Percentiles rank a stretch among this genome's conserved stretches.
Conservation (phyloP, 352 stramenopile genomes). For the Phytophthora foliorum region DNA sequence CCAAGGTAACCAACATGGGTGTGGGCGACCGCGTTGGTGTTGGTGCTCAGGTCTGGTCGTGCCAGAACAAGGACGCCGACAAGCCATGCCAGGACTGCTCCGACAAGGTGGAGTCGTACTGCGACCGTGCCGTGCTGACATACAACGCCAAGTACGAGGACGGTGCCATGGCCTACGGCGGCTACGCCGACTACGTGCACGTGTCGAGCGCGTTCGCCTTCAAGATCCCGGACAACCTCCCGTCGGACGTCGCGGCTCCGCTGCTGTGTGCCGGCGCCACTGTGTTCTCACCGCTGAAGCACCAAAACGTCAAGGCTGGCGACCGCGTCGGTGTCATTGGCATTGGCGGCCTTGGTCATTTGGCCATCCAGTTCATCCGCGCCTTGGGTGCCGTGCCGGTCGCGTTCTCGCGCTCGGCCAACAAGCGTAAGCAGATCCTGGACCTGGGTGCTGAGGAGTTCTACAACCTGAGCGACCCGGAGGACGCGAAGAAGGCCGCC, state of each 20-base stretch:
- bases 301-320: slow-evolving; percentile 58
- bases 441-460: slow-evolving; percentile 75
- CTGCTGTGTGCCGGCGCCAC: slow-evolving; percentile 89
- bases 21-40: slow-evolving; percentile 85
- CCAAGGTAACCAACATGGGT: slow-evolving; percentile 69
- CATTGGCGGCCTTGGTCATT: slow-evolving; percentile 87
- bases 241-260: slow-evolving; percentile 53
- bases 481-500: slow-evolving; percentile 42
- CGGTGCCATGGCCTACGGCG: slow-evolving; percentile 56
- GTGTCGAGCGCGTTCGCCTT: slow-evolving; percentile 70
- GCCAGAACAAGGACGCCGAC: slow-evolving; percentile 68
- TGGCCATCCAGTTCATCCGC: slow-evolving; percentile 85
- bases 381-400: slow-evolving; percentile 65
- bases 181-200: slow-evolving; percentile 82
- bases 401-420: slow-evolving; percentile 64
- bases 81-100: slow-evolving; percentile 69
- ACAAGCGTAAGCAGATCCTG: slow-evolving; percentile 84
- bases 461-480: slow-evolving; percentile 58
- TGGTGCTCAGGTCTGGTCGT: slow-evolving; percentile 81
- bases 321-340: slow-evolving; percentile 79
- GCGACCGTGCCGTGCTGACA: slow-evolving; percentile 52
- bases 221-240: slow-evolving; percentile 72
- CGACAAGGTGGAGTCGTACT: slow-evolving; percentile 72
- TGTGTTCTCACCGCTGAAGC: slow-evolving; percentile 77
- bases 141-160: slow-evolving; percentile 69